Base-by-base conservation (phyloP, 805 yeast genomes). In the Candida parachauliodes region DNA sequence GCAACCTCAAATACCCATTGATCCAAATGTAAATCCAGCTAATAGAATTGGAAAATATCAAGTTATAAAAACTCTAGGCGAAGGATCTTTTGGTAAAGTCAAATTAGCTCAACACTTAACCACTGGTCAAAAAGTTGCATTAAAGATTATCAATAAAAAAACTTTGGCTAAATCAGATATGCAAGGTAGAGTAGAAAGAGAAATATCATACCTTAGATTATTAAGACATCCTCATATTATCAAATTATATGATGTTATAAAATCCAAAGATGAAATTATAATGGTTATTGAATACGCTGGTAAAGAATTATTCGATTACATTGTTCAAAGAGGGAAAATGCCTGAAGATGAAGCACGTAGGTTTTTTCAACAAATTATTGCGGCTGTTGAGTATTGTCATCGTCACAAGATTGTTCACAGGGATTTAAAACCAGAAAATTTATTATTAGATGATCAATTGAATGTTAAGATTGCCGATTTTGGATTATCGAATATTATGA, bases 241-340 rank as follows among this genome's bases (percentile, higher is more conserved):
- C 66, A 91, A 91, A 62, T 70, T 91, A 35, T 89, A 88, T 63
- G 98, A 91, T 59, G 98, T 91, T 30, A 89, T 91, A 58, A 89
- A 89, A 60, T 84, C 95, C 29, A 86, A 86, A 51, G 96, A 91
- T 51, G 98, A 91, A 55, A 91, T 91, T 50, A 85, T 91, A 52
- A 91, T 91, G 96, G 98, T 91, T 19, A 88, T 91, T 54, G 98
- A 91, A 63, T 91, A 77, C 56, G 98, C 97, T 1, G 95, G 95
- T n/a, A 87, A 87, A 49, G 98, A 89, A 63, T 74, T 91, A 52
- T 91, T 91, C 54, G 98, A 91, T 54, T 89, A 91, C 57, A 91
- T 89, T 59, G 95, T 89, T 11, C 96, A 89, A 56, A 76, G 88
- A 54, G 97, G 96, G 25, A 81, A 85, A 52, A 84, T 89, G 95